Conservation (phyloP, 768 basidiomycete species). For the Galerina sulciceps region DNA sequence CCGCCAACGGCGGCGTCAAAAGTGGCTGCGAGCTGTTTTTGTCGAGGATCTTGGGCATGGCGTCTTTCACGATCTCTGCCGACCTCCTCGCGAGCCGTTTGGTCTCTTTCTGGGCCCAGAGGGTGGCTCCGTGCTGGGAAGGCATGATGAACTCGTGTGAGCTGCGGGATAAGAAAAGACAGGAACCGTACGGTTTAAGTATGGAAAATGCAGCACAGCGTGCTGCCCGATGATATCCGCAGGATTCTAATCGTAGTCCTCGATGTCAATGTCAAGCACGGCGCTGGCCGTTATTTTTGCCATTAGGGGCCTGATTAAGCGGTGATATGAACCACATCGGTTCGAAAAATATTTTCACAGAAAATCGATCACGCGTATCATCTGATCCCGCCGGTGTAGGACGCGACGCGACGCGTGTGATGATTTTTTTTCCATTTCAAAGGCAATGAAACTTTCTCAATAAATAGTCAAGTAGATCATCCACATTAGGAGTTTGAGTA, state of each 20-base stretch:
- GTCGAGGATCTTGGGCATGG: constrained; percentile 12
- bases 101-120: constrained; percentile 29
- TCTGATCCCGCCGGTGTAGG: background rate
- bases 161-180: background rate
- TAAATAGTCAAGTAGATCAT: too few species aligned
- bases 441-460: too few species aligned
- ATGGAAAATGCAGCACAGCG: too few species aligned
- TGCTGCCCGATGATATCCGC: too few species aligned
- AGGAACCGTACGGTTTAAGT: background rate
- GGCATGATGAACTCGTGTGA: constrained; percentile 17
- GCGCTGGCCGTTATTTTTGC: too few species aligned
- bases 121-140: constrained; percentile 28
- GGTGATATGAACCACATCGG: background rate
- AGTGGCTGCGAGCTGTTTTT: background rate
- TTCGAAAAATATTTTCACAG: background rate
- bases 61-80: constrained; percentile 27
- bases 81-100: constrained; percentile 30
- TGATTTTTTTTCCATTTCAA: too few species aligned
- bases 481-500: too few species aligned
- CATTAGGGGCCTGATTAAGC: too few species aligned
- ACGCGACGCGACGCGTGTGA: background rate
- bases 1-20: constrained; percentile 11
- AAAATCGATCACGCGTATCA: background rate
- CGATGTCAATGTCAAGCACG: too few species aligned
- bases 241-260: too few species aligned